A percentile compares a stretch with the other conserved stretches of the same genome.
Conservation (phyloP, 306 rosid genomes). For the Sesbania bispinosa region DNA sequence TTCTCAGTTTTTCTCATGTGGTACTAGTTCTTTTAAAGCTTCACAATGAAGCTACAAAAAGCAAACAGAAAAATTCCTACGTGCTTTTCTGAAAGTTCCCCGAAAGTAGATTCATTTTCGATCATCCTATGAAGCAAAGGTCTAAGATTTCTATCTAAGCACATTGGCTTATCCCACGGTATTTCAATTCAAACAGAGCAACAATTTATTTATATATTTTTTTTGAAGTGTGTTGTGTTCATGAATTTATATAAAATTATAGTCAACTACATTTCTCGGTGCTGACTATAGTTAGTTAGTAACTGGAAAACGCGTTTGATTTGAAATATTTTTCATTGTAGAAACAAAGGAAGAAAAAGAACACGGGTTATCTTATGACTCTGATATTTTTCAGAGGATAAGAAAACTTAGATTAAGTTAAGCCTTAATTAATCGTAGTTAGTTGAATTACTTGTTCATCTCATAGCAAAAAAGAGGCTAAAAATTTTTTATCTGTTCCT, state of each 20-base stretch:
- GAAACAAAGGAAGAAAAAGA: neutral
- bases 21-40: conserved; percentile 23
- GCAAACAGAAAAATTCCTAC: neutral
- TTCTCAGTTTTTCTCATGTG: neutral
- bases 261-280: neutral
- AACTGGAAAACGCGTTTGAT: neutral
- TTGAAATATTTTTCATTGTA: too few relatives aligned
- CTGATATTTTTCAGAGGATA: neutral
- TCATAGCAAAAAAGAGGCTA: neutral
- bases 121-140: neutral
- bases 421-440: neutral
- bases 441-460: neutral
- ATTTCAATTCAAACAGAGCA: neutral
- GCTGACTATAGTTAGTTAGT: neutral
- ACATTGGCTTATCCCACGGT: conserved; percentile 11
- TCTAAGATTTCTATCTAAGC: neutral
- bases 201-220: neutral
- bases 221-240: neutral
- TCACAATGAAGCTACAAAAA: neutral
- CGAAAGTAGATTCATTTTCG: neutral
- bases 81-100: neutral
- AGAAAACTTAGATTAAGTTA: neutral
- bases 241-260: neutral
- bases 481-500: too few relatives aligned
- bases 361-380: neutral